Conservation (phyloP, 257 asterid genomes). For the Gentiana macrophylla region DNA sequence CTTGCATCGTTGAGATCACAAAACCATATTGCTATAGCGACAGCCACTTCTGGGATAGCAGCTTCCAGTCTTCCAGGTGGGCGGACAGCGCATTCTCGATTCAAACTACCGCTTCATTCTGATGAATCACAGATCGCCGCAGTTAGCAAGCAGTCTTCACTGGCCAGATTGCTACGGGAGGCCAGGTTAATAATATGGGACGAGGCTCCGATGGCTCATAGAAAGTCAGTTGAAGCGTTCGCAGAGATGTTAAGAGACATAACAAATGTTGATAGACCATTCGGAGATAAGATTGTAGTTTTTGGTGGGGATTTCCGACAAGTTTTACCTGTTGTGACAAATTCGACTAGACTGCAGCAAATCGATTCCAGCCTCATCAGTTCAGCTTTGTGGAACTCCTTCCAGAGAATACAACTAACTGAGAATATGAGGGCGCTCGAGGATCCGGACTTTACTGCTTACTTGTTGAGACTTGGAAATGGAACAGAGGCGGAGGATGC, state of each 20-base stretch:
- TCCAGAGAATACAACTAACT: background rate
- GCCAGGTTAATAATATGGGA: background rate
- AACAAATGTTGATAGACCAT: background rate
- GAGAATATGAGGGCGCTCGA: background rate
- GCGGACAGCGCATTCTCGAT: too few species aligned
- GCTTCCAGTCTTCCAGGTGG: background rate
- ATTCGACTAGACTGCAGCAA: background rate
- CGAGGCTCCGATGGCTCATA: conserved; percentile 6
- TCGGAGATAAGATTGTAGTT: background rate
- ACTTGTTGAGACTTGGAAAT: background rate
- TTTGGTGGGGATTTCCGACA: conserved; percentile 2
- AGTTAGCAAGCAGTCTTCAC: too few species aligned
- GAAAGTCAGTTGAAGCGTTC: background rate
- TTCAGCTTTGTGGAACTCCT: background rate
- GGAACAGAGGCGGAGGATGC: background rate
- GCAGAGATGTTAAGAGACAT: background rate
- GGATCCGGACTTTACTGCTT: background rate
- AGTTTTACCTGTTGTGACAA: background rate
- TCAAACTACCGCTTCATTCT: too few species aligned
- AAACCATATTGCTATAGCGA: background rate
- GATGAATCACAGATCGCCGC: too few species aligned
- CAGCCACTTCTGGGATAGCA: conserved; percentile 1
- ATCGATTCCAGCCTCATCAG: background rate
- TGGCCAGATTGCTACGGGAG: too few species aligned
- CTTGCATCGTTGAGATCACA: background rate